Conservation (phyloP, 371 early-diverging fungal genomes). For the Mortierella sp. region DNA sequence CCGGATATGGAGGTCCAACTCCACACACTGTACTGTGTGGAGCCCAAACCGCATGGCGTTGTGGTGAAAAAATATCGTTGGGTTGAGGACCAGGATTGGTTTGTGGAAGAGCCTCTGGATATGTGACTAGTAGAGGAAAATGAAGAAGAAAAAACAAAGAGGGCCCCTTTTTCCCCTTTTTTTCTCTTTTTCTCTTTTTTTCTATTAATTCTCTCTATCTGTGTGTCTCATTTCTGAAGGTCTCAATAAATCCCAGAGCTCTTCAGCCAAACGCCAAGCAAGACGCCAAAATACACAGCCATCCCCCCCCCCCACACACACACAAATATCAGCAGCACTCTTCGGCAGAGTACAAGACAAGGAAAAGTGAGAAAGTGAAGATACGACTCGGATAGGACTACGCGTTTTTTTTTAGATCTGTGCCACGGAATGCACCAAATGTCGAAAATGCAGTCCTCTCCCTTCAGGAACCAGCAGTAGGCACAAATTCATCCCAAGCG, state of each 20-base stretch:
- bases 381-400: neutral
- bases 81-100: constrained; percentile 61
- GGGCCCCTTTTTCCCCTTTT: neutral
- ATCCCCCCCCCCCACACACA: neutral
- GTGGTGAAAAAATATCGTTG: constrained; percentile 68
- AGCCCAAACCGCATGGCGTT: constrained; percentile 87
- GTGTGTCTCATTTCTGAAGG: neutral
- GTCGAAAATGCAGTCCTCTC: neutral
- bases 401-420: no score
- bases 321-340: neutral
- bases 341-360: no score
- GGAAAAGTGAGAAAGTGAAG: neutral
- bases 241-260: no score
- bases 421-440: no score
- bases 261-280: no score
- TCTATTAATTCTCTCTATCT: neutral
- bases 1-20: constrained; percentile 66
- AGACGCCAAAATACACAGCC: neutral
- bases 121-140: no score
- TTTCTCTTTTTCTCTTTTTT: neutral
- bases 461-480: constrained; percentile 1
- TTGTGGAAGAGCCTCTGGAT: constrained; percentile 38
- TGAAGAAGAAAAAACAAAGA: neutral
- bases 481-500: neutral
- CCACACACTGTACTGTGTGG: constrained; percentile 68